These are phyloP conservation scores for Trichoderma aggressivum DNA, from an alignment of 2,329 filamentous ascomycete species.

Conservation along the genomic window DNA sequence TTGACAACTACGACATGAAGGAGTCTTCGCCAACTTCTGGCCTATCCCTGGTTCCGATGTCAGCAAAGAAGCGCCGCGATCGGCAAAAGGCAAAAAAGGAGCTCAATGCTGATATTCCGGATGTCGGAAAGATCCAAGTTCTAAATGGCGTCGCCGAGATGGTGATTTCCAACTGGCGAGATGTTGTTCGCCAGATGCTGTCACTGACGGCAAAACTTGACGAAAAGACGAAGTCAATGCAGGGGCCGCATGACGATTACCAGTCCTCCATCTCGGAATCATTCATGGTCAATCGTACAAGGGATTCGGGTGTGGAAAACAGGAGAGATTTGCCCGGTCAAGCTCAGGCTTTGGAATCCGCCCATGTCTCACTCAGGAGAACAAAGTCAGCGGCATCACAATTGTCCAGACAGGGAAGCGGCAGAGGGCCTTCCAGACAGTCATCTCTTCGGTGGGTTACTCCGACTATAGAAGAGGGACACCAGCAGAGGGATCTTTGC, in stretches of 20 bases:
- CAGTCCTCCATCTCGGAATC: constrained; percentile 43
- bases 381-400: constrained; percentile 10
- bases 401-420: constrained; percentile 2
- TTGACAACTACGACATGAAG: constrained; percentile 50
- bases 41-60: constrained; percentile 41
- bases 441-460: constrained; percentile 28
- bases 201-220: constrained; percentile 37
- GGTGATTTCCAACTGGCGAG: constrained; percentile 63
- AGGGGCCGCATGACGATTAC: constrained; percentile 24
- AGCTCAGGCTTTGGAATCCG: constrained; percentile 28
- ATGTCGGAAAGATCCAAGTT: constrained; percentile 54
- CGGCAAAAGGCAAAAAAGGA: constrained; percentile 25
- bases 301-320: constrained; percentile 9
- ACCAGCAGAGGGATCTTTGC: constrained; percentile 15
- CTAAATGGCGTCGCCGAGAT: constrained; percentile 60
- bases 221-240: constrained; percentile 22
- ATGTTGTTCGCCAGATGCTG: constrained; percentile 59
- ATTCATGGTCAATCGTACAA: constrained; percentile 29
- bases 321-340: constrained; percentile 25
- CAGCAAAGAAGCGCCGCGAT: constrained; percentile 38
- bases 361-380: constrained; percentile 27
- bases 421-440: not conserved
- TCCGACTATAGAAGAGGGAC: constrained; percentile 34
- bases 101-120: constrained; percentile 24
- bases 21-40: constrained; percentile 42